A percentile compares a stretch with the other conserved stretches of the same genome.
phyloP scores from a whole-genome alignment of 148 eudicot genomes.

The Rhododendron simsii region DNA sequence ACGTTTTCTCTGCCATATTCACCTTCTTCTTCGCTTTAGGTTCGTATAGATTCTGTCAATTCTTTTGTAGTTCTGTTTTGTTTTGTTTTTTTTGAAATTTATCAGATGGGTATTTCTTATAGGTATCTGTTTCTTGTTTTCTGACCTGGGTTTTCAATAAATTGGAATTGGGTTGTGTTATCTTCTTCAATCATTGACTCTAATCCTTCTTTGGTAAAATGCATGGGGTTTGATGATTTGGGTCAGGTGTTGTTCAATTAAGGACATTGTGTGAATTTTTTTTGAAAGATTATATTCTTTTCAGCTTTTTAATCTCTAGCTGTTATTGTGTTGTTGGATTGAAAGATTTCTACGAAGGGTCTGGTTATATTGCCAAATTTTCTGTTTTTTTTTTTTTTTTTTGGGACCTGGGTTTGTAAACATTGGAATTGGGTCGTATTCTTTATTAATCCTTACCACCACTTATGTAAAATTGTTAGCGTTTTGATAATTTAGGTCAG shows the following conservation, averaged over 20 bases:
- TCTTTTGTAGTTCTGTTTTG: neutral
- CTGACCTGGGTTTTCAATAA: neutral
- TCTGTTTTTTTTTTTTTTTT: neutral
- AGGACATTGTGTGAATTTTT: neutral
- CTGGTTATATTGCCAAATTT: neutral
- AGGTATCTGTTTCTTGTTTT: neutral
- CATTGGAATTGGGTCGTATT: neutral
- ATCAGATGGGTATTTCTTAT: neutral
- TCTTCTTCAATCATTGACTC: neutral
- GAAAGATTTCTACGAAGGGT: neutral
- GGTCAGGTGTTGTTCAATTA: neutral
- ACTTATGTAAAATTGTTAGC: neutral
- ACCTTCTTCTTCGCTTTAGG: conserved; percentile 94
- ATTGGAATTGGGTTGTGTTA: neutral
- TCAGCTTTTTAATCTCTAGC: neutral
- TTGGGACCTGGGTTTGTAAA: neutral
- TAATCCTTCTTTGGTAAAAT: neutral
- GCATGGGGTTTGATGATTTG: neutral
- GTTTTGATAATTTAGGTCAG: neutral
- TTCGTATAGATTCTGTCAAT: conserved; percentile 18
- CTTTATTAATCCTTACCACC: neutral
- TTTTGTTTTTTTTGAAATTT: neutral
- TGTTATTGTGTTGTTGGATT: conserved; percentile 2
- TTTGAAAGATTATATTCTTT: neutral
- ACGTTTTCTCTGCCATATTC: conserved; percentile 82